Percentiles rank a stretch among this genome's conserved stretches.
Conservation (phyloP, 2,329 filamentous ascomycete genomes). For the Paracorniculantispora psalliotae region DNA sequence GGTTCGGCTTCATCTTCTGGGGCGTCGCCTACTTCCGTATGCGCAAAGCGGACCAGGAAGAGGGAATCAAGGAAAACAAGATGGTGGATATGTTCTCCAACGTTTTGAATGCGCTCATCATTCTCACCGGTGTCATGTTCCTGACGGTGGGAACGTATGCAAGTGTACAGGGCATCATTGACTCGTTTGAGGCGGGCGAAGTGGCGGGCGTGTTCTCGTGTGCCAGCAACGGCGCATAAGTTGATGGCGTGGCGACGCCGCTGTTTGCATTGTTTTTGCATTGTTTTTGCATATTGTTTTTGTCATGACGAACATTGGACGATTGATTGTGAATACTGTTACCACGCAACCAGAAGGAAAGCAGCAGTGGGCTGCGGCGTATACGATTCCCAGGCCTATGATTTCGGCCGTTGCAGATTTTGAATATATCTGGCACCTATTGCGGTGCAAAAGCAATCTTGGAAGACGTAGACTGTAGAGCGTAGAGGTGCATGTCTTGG, state of each 20-base stretch:
- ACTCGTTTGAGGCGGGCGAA: conserved; percentile 59
- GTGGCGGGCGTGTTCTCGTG: conserved; percentile 75
- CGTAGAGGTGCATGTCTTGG: too few relatives aligned
- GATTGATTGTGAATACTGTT: not conserved
- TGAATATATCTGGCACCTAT: conserved; percentile 6
- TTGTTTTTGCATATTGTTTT: not conserved
- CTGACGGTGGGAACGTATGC: conserved; percentile 77
- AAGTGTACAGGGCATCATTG: conserved; percentile 67
- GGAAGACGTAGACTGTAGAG: too few relatives aligned
- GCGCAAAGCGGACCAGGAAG: conserved; percentile 56
- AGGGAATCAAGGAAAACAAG: conserved; percentile 46
- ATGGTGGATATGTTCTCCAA: conserved; percentile 50
- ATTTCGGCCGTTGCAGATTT: not conserved
- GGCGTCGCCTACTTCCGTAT: conserved; percentile 75
- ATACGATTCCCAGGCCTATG: conserved; percentile 3
- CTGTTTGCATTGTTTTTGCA: not conserved
- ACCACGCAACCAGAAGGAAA: not conserved
- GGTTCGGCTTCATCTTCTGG: conserved; percentile 96
- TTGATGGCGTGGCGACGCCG: not conserved
- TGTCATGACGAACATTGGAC: not conserved
- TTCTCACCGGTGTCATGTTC: conserved; percentile 73
- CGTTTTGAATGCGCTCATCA: conserved; percentile 67
- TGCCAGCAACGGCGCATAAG: conserved; percentile 55
- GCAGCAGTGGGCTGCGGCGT: conserved; percentile 9
- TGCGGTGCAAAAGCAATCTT: not conserved